phyloP scores from a whole-genome alignment of 306 rosid genomes.

The apple (Malus domestica) region DNA sequence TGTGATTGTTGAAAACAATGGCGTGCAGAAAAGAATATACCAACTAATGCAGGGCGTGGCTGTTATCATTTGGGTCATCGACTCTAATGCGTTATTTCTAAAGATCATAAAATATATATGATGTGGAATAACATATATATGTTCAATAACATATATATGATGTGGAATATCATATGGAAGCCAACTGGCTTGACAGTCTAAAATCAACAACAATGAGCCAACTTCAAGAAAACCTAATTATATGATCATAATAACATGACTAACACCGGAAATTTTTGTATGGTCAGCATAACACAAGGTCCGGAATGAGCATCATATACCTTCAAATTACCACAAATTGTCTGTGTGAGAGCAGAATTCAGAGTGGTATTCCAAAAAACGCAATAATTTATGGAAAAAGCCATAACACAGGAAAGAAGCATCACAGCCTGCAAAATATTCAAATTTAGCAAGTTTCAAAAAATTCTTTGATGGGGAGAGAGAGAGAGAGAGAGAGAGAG shows the following conservation, averaged over 20 bases:
- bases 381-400: constrained; percentile 65
- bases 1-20: neutral
- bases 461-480: neutral
- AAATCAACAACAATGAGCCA: neutral
- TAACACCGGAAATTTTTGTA: neutral
- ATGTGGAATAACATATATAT: neutral
- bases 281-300: neutral
- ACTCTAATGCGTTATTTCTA: neutral
- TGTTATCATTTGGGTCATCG: neutral
- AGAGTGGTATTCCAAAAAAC: constrained; percentile 67
- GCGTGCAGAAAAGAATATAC: neutral
- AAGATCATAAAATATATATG: neutral
- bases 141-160: neutral
- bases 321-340: constrained; percentile 73
- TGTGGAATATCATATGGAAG: neutral
- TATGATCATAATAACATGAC: neutral
- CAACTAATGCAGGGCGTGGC: neutral
- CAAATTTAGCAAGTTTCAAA: constrained; percentile 14
- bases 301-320: constrained; percentile 5
- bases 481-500: neutral
- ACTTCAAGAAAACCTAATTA: neutral
- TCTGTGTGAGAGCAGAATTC: constrained; percentile 83
- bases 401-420: constrained; percentile 66
- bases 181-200: neutral
- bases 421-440: constrained; percentile 56